phyloP scores from a whole-genome alignment of 1,284 basidiomycete species.

The Irpex lacteus region DNA sequence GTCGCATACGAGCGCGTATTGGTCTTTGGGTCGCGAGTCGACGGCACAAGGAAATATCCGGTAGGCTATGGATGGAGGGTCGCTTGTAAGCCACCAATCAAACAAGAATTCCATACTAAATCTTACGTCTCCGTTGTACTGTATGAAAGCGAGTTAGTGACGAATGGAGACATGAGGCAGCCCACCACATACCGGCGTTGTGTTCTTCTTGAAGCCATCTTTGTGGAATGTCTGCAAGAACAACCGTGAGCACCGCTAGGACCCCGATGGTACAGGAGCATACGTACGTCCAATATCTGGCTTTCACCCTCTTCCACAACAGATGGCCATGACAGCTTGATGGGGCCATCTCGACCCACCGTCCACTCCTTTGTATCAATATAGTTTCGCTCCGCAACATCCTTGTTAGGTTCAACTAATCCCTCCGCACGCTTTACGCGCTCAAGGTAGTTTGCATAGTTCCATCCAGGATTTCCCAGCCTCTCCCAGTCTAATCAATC shows the following conservation, averaged over 20 bases:
- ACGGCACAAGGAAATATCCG: background rate
- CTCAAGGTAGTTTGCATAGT: background rate
- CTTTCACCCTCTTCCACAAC: background rate
- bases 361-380: background rate
- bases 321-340: background rate
- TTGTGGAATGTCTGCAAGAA: background rate
- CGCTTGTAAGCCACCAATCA: background rate
- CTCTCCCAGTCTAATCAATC: slow-evolving; percentile 1
- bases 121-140: slow-evolving; percentile 10
- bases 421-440: background rate
- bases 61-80: background rate
- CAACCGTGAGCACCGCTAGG: background rate
- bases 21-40: slow-evolving; percentile 3
- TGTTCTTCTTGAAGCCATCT: background rate
- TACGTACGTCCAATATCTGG: background rate
- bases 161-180: background rate
- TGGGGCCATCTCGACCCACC: background rate
- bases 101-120: background rate
- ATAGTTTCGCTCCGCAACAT: background rate
- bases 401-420: background rate
- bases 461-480: slow-evolving; percentile 4
- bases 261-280: background rate
- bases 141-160: background rate
- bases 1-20: slow-evolving; percentile 20
- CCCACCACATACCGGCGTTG: background rate